Evolutionary conservation across 2,329 filamentous ascomycete genomes (phyloP).

Genomic region (Aureobasidium sp.): DNA sequence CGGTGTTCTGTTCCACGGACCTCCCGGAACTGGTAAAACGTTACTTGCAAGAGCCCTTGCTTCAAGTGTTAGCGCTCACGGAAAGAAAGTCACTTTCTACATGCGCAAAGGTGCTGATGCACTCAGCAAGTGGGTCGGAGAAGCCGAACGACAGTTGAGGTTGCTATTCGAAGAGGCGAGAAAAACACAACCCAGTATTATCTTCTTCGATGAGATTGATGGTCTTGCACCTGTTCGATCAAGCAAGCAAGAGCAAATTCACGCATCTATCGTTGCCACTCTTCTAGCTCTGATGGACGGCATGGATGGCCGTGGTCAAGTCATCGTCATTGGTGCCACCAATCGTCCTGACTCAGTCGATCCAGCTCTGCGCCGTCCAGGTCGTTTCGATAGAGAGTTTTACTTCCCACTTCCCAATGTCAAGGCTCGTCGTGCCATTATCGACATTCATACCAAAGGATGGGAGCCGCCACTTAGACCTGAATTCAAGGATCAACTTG

Average conservation of each 20-base stretch:
- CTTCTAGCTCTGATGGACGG: conserved; percentile 93
- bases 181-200: conserved; percentile 95
- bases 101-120: conserved; percentile 99
- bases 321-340: conserved; percentile 97
- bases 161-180: conserved; percentile 92
- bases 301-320: conserved; percentile 96
- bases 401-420: conserved; percentile 90
- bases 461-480: conserved; percentile 74
- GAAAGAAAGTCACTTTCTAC: conserved; percentile 95
- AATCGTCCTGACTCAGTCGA: conserved; percentile 96
- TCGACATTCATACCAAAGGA: conserved; percentile 90
- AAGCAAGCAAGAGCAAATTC: conserved; percentile 97
- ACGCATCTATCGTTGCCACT: conserved; percentile 94
- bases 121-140: conserved; percentile 97
- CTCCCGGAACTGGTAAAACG: conserved; percentile 95
- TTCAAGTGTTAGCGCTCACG: conserved; percentile 80
- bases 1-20: conserved; percentile 93
- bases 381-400: conserved; percentile 94
- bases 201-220: conserved; percentile 99
- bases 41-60: conserved; percentile 89
- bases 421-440: conserved; percentile 72
- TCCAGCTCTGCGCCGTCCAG: conserved; percentile 85
- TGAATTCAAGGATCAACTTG: conserved; percentile 74
- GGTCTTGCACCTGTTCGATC: conserved; percentile 91
- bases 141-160: conserved; percentile 90